Conservation (phyloP, 1,284 basidiomycete species). For the Melampsora occidentalis region DNA sequence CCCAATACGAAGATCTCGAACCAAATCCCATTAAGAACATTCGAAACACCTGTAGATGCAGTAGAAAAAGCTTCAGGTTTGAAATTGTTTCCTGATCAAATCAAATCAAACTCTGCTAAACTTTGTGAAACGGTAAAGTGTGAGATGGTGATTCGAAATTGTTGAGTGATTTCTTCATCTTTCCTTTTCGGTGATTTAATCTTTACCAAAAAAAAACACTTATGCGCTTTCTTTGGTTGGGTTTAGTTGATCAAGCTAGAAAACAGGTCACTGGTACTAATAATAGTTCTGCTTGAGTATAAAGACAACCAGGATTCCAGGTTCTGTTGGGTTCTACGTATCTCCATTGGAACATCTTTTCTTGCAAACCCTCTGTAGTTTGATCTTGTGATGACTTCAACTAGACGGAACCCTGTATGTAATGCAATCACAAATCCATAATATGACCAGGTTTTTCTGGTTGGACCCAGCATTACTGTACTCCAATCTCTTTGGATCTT, state of each 20-base stretch:
- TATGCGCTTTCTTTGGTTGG: background rate
- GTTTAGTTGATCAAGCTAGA: slow-evolving; percentile 4
- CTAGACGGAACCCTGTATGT: no score
- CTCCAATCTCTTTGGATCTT: no score
- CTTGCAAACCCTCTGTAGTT: no score
- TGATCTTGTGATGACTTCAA: no score
- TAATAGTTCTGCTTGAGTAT: no score
- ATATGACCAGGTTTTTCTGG: no score
- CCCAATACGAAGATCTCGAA: slow-evolving; percentile 88
- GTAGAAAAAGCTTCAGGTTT: slow-evolving; percentile 90
- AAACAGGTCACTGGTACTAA: background rate
- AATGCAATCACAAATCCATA: no score
- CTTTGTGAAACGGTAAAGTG: slow-evolving; percentile 62
- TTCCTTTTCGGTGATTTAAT: background rate
- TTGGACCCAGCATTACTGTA: no score
- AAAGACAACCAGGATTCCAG: no score
- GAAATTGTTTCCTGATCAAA: slow-evolving; percentile 76
- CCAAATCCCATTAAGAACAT: slow-evolving; percentile 70
- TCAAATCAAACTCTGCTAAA: slow-evolving; percentile 76
- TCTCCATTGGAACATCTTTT: no score
- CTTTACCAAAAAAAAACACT: no score
- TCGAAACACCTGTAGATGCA: slow-evolving; percentile 69
- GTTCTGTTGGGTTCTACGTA: no score
- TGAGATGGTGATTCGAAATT: slow-evolving; percentile 26
- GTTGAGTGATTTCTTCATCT: slow-evolving; percentile 9